Conservation (phyloP, 2,329 filamentous ascomycete genomes). For the Phialophora expanda region DNA sequence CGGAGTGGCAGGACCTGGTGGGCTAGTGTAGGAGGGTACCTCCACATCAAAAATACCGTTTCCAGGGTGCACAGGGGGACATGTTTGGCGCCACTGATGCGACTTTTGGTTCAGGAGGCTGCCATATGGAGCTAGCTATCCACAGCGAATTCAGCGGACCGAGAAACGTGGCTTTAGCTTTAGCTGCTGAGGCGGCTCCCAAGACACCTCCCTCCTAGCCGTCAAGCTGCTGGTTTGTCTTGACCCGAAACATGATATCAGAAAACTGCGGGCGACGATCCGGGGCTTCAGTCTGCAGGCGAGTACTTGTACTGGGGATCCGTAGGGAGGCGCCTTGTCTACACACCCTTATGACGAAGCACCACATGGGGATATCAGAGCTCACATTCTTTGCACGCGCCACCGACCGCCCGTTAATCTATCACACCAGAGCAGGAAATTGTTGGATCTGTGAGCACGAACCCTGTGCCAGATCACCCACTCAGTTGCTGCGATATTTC, state of each 20-base stretch:
- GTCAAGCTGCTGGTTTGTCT: too few species aligned
- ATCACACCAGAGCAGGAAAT: not conserved
- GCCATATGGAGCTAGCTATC: slow-evolving; percentile 13
- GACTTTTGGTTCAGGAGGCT: slow-evolving; percentile 14
- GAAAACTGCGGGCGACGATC: slow-evolving; percentile 1
- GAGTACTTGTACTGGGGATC: not conserved
- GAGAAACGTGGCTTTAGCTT: slow-evolving; percentile 37
- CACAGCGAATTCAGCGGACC: slow-evolving; percentile 27
- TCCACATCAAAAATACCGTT: slow-evolving; percentile 16
- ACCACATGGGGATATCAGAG: not conserved
- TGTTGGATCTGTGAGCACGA: not conserved
- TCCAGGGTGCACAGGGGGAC: not conserved
- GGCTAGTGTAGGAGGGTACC: slow-evolving; percentile 11
- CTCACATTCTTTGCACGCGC: not conserved
- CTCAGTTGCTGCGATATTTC: slow-evolving; percentile 19
- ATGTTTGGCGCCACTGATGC: slow-evolving; percentile 29
- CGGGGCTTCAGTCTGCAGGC: not conserved
- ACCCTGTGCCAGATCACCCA: not conserved
- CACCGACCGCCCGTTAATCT: not conserved
- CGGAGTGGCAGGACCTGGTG: slow-evolving; percentile 3
- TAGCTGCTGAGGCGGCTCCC: slow-evolving; percentile 21
- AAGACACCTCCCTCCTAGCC: not conserved
- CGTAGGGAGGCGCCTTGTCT: not conserved
- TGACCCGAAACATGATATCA: not conserved
- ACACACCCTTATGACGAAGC: not conserved